Evolutionary conservation across 2,329 filamentous ascomycete species (phyloP), one percentile per base, ranked within the genome.

Genomic region (Neopestalotiopsis clavispora): DNA sequence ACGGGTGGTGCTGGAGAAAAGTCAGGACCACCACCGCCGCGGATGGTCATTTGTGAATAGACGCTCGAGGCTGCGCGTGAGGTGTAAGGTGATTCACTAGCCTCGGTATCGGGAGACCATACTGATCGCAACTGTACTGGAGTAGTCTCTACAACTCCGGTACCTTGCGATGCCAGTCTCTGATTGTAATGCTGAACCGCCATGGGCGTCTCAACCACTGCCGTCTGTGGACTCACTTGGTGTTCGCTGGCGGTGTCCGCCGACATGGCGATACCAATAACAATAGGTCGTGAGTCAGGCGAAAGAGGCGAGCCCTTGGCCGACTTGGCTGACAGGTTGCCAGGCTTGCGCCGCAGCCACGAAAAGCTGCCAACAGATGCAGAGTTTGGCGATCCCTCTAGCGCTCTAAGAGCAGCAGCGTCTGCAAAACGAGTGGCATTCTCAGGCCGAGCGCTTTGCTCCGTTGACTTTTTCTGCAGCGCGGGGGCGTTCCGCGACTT

Each of bases 231-330:
- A 68, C 84, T 87, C 75, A 86, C 80, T 73, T 81, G 83, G 74
- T 79, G 86, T 56, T 78, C 80, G 73, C 75, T 79, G 34, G 82
- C 71, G 42, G 82, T 80, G 60, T 87, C 85, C 14, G 88, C 86
- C 2, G 91, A 87, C 60, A 94, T 82, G 14, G 88, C 86, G 65
- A 94, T 89, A 13, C 91, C 91, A 72, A 94, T 94, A 57, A 92
- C 86, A 69, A 94, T 94, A 1, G 90, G 90, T n/a, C 89, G 85
- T 73, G 92, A 89, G 69, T 86, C 87, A 0, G 92, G 91, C 14
- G 91, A 93, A 4, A 93, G 83, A 70, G 89, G 88, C 76, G 30
- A 75, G 13, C 74, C 75, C 32, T 76, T 77, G 9, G 72, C 73
- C 59, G 78, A 69, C 69, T 72, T 73, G 49, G 64, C 67, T 13